Base-by-base conservation (phyloP, 2,329 filamentous ascomycete genomes). In the Colletotrichum costaricense region DNA sequence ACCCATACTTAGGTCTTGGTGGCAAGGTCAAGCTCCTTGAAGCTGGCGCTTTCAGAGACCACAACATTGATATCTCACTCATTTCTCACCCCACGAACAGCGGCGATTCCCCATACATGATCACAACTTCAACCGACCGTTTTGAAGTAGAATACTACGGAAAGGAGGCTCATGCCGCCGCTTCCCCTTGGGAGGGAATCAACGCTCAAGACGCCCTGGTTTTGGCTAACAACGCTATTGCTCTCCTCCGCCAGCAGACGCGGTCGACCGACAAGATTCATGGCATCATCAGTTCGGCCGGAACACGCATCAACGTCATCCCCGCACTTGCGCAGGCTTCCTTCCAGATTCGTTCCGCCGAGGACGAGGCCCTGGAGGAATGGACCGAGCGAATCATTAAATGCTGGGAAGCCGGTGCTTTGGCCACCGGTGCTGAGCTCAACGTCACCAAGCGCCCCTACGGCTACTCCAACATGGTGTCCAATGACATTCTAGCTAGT, bases 241-340 rank as follows among this genome's bases (percentile, higher is more conserved):
- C 84, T 16, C 81, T 87, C 69, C 77, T 88, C 33, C 83, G 87
- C 4, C 87, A 89, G 79, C 88, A 89, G 76, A 82, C 87, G 9
- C 79, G 79, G 6, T 86, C 87, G 0, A 80, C 84, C 11, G 83
- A 88, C 70, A 84, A 87, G 16, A 82, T 89, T n/a, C 86, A 89
- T 74, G 86, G 85, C 58, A 82, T 88, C 2, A 84, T 89, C 64
- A 78, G 79, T 7, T 79, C 85, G 16, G 82, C 80, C 0, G 84
- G 84, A 1, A 80, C 80, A 22, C 81, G 81, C 22, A 80, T 83
- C 4, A 86, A 86, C 68, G 79, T 86, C 22, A 86, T 86, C 46
- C 82, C 85, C 0, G 80, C 82, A 1, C 91, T 92, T 5, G 89
- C 90, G 24, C 88, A 87, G 54, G 88, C 87, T 77, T 92, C 91